Conservation (phyloP, 345 rosid species). For the Eucalyptus rudis region DNA sequence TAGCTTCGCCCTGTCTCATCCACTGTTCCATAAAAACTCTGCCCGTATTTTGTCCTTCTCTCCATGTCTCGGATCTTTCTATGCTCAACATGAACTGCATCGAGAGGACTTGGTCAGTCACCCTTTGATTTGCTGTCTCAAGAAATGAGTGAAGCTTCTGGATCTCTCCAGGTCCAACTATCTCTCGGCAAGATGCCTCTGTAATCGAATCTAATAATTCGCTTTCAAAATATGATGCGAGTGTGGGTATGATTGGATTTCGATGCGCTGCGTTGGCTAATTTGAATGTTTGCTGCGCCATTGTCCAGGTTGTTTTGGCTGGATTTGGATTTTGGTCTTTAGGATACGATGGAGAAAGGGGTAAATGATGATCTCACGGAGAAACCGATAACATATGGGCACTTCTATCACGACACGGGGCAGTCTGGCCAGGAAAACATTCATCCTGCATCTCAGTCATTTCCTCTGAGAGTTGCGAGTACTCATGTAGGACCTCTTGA, state of each 20-base stretch:
- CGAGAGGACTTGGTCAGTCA: neutral
- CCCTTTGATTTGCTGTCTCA: neutral
- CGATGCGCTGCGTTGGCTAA: neutral
- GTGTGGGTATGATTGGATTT: neutral
- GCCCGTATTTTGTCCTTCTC: neutral
- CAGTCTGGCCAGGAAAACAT: slow-evolving; percentile 35
- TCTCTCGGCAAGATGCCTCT: neutral
- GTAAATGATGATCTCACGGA: slow-evolving; percentile 24
- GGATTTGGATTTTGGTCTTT: neutral
- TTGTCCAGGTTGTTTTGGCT: neutral
- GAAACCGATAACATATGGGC: slow-evolving; percentile 16
- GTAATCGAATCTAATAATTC: neutral
- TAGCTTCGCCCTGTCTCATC: neutral
- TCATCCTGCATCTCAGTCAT: slow-evolving; percentile 27
- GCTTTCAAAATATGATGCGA: neutral
- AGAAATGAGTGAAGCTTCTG: neutral
- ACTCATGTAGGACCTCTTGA: slow-evolving; percentile 23
- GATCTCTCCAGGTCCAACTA: neutral
- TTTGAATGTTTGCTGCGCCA: neutral
- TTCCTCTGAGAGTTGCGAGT: slow-evolving; percentile 18
- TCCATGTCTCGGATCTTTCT: neutral
- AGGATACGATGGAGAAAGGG: slow-evolving; percentile 2
- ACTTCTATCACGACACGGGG: slow-evolving; percentile 17
- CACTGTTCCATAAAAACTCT: neutral
- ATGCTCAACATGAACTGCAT: neutral